phyloP scores from a whole-genome alignment of 371 early-diverging fungal species.

The Enterospora canceri region DNA sequence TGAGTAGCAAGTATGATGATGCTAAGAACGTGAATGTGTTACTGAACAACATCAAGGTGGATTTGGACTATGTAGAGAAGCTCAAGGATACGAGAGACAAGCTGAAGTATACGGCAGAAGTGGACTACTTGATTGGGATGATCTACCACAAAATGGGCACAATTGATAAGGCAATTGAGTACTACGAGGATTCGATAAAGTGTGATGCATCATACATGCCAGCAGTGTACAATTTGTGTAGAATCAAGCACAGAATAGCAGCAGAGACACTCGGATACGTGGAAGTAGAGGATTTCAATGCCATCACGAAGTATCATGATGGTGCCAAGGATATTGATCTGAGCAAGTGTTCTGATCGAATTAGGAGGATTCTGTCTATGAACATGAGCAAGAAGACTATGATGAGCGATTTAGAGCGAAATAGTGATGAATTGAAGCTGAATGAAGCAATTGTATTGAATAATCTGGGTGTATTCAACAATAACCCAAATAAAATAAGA shows the following conservation, averaged over 20 bases:
- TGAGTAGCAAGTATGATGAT: slow-evolving; percentile 5
- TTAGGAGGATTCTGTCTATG: background rate
- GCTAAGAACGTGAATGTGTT: slow-evolving; percentile 23
- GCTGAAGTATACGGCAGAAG: slow-evolving; percentile 3
- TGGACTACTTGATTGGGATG: slow-evolving; percentile 37
- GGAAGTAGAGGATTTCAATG: slow-evolving; percentile 15
- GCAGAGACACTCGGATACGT: background rate
- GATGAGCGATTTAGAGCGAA: background rate
- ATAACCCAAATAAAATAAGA: slow-evolving; percentile 4
- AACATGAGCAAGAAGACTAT: background rate
- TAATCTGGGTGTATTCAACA: background rate
- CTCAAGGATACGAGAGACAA: slow-evolving; percentile 4
- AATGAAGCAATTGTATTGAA: background rate
- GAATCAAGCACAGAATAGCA: slow-evolving; percentile 3
- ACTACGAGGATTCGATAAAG: slow-evolving; percentile 19
- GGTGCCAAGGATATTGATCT: background rate
- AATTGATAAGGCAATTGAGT: slow-evolving; percentile 23
- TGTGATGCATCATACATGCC: slow-evolving; percentile 17
- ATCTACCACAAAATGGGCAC: slow-evolving; percentile 18
- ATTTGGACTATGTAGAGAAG: background rate
- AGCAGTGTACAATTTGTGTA: slow-evolving; percentile 24
- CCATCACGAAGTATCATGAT: slow-evolving; percentile 1
- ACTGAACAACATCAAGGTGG: slow-evolving; percentile 1
- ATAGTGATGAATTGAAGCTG: background rate
- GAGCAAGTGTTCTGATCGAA: background rate